phyloP scores from a whole-genome alignment of 768 basidiomycete genomes.

The Mycena venus region DNA sequence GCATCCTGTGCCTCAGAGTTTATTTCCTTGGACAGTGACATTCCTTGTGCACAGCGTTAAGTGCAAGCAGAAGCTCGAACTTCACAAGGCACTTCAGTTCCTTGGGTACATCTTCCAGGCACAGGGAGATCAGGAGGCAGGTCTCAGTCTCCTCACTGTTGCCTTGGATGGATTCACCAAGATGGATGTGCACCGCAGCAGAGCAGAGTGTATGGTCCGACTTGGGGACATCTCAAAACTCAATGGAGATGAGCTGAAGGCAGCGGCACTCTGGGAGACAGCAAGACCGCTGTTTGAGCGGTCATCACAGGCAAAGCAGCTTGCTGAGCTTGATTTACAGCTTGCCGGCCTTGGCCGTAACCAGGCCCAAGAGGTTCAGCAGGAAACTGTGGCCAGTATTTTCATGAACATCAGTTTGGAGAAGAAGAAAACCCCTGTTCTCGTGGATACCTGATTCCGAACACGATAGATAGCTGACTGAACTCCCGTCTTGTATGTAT shows the following conservation, averaged over 20 bases:
- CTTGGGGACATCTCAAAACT: not conserved
- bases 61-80: not conserved
- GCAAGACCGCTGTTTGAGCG: slow-evolving; percentile 6
- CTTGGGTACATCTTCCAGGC: not conserved
- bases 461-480: too few relatives aligned
- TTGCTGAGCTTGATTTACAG: not conserved
- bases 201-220: not conserved
- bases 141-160: not conserved
- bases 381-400: too few relatives aligned
- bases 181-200: slow-evolving; percentile 1
- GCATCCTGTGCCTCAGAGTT: not conserved
- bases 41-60: not conserved
- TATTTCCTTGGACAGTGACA: not conserved
- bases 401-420: too few relatives aligned
- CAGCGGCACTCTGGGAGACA: not conserved
- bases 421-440: too few relatives aligned
- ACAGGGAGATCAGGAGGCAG: not conserved
- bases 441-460: too few relatives aligned
- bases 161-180: not conserved
- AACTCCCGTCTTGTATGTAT: too few relatives aligned
- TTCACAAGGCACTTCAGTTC: slow-evolving; percentile 5
- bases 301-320: not conserved
- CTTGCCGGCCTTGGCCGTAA: not conserved
- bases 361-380: too few relatives aligned
- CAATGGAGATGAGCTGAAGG: not conserved